Conservation (phyloP, 805 yeast genomes). For the Schizosaccharomyces lindneri region DNA sequence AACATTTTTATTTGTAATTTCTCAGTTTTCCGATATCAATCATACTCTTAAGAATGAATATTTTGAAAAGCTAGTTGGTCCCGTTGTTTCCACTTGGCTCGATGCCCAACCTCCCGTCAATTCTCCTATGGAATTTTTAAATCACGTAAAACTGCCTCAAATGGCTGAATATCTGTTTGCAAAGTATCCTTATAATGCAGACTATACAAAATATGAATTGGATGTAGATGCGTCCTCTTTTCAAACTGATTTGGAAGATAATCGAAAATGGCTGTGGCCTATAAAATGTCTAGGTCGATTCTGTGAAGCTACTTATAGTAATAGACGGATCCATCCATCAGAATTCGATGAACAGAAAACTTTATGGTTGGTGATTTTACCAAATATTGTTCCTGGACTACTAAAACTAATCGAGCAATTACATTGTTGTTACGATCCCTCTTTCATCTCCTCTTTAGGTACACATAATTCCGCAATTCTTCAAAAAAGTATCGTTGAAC, state of each 20-base stretch:
- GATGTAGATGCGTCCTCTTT: conserved; percentile 66
- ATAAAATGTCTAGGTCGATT: conserved; percentile 86
- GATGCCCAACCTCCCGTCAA: conserved; percentile 73
- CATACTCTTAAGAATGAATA: conserved; percentile 48
- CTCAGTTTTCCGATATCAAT: conserved; percentile 44
- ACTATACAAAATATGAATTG: conserved; percentile 58
- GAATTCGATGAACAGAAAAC: conserved; percentile 50
- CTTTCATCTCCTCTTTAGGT: conserved; percentile 72
- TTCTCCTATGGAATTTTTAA: conserved; percentile 96
- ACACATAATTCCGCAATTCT: conserved; percentile 79
- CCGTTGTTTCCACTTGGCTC: conserved; percentile 79
- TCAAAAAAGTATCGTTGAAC: conserved; percentile 64
- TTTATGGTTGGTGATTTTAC: conserved; percentile 82
- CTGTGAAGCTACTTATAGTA: conserved; percentile 85
- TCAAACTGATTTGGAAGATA: conserved; percentile 57
- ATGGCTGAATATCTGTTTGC: conserved; percentile 60
- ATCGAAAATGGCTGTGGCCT: conserved; percentile 87
- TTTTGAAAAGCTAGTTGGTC: conserved; percentile 74
- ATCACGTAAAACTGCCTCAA: conserved; percentile 75
- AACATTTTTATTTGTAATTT: conserved; percentile 72
- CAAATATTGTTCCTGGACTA: conserved; percentile 76
- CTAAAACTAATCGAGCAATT: conserved; percentile 69
- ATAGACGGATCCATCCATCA: conserved; percentile 36
- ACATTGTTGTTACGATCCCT: conserved; percentile 84
- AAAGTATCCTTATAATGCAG: conserved; percentile 58